Base-by-base conservation (phyloP, 2,329 filamentous ascomycete genomes). In the Cadophora gregata region DNA sequence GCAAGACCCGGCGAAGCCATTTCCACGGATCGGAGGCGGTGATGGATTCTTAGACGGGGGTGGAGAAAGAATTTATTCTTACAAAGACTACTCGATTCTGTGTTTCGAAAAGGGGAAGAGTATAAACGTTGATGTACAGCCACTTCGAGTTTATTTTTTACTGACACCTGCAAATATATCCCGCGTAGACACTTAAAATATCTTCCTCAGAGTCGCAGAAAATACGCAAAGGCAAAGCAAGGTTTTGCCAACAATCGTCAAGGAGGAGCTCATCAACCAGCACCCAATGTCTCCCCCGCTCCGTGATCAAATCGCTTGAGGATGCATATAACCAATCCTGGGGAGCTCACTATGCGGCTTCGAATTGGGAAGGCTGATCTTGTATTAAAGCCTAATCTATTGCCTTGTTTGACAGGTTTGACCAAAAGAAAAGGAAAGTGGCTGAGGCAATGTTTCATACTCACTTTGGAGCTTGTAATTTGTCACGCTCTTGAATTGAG, bases 221-320 rank as follows among this genome's bases (percentile, higher is more conserved):
- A 42, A 42, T 12, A 42, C 16, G 38, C 33, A 36, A 36, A 36
- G n/a, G 33, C 33, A 36, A 36, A 36, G 33, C 33, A 3, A 33
- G 10, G 31, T 10, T 3, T 47, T 60, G 16, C 25, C 58, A 48
- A 24, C 56, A 8, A 60, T 38, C 25, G 58, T 38, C 38, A 48
- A 27, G 24, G 38, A 31, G 31, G 21, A 24, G 58, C 14, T 47
- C n/a, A 9, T 2, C 14, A 21, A 21, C 24, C 50, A 58, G 53
- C 53, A 58, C n/a, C 31, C 53, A n/a, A 58, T 25, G 16, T 48
- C 58, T n/a, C 31, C 58, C 5, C 27, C 58, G 25, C 85, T 42
- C 2, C 38, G 38, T 42, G 38, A 38, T 62, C 14, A 58, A 67
- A 4, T 58, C 73, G 21, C 69, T 75, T n/a, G 62, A 69, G 9